These are phyloP conservation scores for Boletus vermiculosoides DNA, from an alignment of 768 basidiomycete genomes.

Conservation along the genomic window DNA sequence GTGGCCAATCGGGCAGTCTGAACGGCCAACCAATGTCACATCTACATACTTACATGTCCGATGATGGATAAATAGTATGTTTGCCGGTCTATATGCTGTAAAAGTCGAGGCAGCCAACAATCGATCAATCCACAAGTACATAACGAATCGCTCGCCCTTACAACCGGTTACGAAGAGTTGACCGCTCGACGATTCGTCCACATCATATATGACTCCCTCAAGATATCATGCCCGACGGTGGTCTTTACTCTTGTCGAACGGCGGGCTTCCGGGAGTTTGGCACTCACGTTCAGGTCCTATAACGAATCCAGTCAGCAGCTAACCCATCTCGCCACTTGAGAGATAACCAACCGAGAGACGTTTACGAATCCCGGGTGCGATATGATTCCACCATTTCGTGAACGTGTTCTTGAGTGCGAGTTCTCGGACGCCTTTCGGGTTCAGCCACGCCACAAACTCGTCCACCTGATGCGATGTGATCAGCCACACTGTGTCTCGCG, in stretches of 20 bases:
- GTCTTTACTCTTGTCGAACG: constrained; percentile 73
- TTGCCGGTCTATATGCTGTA: constrained; percentile 21
- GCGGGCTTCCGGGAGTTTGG: constrained; percentile 75
- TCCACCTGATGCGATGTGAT: constrained; percentile 56
- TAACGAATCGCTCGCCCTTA: not conserved
- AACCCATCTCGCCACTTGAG: not conserved
- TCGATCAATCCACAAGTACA: constrained; percentile 10
- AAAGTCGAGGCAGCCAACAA: constrained; percentile 3
- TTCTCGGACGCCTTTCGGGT: constrained; percentile 89
- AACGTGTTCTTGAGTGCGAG: constrained; percentile 72
- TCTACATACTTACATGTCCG: constrained; percentile 11
- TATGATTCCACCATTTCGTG: constrained; percentile 81
- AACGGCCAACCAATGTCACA: not conserved
- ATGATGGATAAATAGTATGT: constrained; percentile 22
- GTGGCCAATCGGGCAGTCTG: constrained; percentile 5
- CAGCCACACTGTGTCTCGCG: not conserved
- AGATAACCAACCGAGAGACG: constrained; percentile 61
- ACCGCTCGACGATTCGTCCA: constrained; percentile 82
- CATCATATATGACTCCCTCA: constrained; percentile 82
- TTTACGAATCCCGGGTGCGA: constrained; percentile 75
- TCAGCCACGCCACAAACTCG: constrained; percentile 84
- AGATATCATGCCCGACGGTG: constrained; percentile 56
- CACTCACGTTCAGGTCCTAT: constrained; percentile 68
- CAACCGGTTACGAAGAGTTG: constrained; percentile 29
- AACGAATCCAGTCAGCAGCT: constrained; percentile 13